Conservation (phyloP, 495 filamentous ascomycete genomes). For the Penicillium verhagenii region DNA sequence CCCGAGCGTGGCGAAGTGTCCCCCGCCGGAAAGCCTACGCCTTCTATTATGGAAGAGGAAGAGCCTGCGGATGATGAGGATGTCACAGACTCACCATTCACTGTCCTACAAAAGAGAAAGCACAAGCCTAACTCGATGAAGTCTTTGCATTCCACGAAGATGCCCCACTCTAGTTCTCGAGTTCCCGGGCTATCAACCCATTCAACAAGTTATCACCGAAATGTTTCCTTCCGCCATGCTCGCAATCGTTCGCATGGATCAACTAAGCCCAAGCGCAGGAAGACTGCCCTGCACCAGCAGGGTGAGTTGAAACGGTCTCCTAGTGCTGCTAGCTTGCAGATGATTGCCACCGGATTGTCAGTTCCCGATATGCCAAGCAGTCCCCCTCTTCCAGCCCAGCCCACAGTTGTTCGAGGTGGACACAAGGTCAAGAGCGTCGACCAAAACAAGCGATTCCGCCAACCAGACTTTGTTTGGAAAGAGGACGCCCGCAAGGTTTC, state of each 20-base stretch:
- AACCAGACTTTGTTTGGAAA: constrained; percentile 51
- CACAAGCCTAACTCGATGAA: constrained; percentile 37
- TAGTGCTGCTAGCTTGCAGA: constrained; percentile 31
- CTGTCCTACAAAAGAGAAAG: constrained; percentile 35
- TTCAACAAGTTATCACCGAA: constrained; percentile 67
- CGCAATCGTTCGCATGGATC: constrained; percentile 46
- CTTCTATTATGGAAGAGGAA: constrained; percentile 26
- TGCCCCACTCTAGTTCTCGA: constrained; percentile 54
- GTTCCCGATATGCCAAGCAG: constrained; percentile 29
- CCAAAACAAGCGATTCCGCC: constrained; percentile 40
- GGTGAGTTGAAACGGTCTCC: constrained; percentile 22
- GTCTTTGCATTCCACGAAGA: constrained; percentile 37
- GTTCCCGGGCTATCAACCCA: constrained; percentile 53
- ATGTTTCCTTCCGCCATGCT: constrained; percentile 74
- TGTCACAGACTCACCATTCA: constrained; percentile 26
- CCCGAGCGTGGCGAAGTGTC: constrained; percentile 5
- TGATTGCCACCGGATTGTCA: constrained; percentile 17
- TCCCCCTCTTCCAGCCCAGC: constrained; percentile 41
- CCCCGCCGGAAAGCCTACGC: constrained; percentile 18
- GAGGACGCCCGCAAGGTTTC: constrained; percentile 66
- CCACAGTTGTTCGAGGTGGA: constrained; percentile 36
- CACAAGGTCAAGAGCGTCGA: constrained; percentile 25
- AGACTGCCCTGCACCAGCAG: constrained; percentile 12
- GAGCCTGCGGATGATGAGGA: constrained; percentile 13
- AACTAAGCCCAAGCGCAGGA: constrained; percentile 24